Conservation (phyloP, 345 rosid genomes). For the Rhodomyrtus tomentosa region DNA sequence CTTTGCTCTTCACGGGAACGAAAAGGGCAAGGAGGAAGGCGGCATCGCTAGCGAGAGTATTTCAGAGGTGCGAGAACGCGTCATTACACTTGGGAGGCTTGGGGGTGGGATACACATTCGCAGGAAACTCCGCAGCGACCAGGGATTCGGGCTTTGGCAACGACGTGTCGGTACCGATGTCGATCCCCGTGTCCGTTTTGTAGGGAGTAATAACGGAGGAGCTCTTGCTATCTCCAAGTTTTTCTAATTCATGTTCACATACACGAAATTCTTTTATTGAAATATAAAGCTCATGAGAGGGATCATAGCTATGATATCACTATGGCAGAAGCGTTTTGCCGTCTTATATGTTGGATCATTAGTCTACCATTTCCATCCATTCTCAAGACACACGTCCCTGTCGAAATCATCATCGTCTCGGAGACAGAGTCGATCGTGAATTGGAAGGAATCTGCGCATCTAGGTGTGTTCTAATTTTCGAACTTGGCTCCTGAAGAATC, state of each 20-base stretch:
- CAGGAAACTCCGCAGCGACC: conserved; percentile 37
- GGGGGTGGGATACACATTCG: conserved; percentile 49
- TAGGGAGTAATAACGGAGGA: conserved; percentile 8
- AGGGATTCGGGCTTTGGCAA: conserved; percentile 32
- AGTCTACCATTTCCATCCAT: background rate
- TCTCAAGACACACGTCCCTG: background rate
- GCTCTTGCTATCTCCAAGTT: background rate
- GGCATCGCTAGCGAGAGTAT: conserved; percentile 83
- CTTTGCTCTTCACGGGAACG: conserved; percentile 77
- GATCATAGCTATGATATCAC: background rate
- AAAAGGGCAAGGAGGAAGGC: conserved; percentile 95
- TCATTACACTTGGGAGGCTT: conserved; percentile 41
- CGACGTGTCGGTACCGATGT: conserved; percentile 61
- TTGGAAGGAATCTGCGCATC: background rate
- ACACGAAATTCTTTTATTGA: conserved; percentile 47
- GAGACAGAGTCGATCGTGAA: background rate
- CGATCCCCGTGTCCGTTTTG: conserved; percentile 62
- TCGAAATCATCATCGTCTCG: background rate
- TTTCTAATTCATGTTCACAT: conserved; percentile 12
- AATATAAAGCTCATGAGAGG: conserved; percentile 7
- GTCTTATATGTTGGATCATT: background rate
- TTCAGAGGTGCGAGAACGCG: conserved; percentile 62
- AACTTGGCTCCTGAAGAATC: background rate
- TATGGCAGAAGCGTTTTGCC: background rate
- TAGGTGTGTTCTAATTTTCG: background rate